Evolutionary conservation across 768 basidiomycete genomes (phyloP), one percentile per base, ranked within the genome.

Genomic region (Boletus insuetus): DNA sequence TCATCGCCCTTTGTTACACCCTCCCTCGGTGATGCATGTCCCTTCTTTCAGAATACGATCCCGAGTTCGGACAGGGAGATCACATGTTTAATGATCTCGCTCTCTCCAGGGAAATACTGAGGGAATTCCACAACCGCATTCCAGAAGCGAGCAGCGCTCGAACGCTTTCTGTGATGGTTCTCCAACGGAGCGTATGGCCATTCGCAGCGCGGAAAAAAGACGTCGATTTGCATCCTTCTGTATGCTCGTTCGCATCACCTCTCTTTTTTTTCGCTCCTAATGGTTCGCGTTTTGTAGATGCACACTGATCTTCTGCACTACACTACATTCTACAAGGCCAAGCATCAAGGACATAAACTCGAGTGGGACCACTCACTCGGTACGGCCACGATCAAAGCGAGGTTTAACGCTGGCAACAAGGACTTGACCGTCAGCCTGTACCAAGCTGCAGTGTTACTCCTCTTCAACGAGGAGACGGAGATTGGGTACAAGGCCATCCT

Each of bases 21-120:
- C 20, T 22, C 20, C 24, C 3, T 17, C 16, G 6, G 22, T 22
- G 29, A 41, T 16, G 43, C 76, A 70, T 42, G 38, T 48, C 42
- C 22, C 34, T 46, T 24, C 51, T 46, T 45, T 51, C 64, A 96
- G 96, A 88, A 49, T 96, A 95, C 64, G 97, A 98, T 67, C 89
- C 94, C 12, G 94, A 96, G 56, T 98, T 98, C 65, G 90, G 88
- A 9, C 89, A 89, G 75, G 93, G 94, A 47, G 91, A 94, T 63
- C 85, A 92, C 39, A 96, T 98, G 96, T 96, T 98, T 76, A 94
- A 86, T 56, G 94, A 96, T 65, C 75, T 96, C 4, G 82, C 83
- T 0, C 74, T 92, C 17, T 95, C 92, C 1, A 72, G 83, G 49
- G 92, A 95, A 53, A 67, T 83, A 20, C 82, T 92, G 79, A 67